Evolutionary conservation across 2,329 filamentous ascomycete species (phyloP).

Genomic region (Epichloe hybrida): DNA sequence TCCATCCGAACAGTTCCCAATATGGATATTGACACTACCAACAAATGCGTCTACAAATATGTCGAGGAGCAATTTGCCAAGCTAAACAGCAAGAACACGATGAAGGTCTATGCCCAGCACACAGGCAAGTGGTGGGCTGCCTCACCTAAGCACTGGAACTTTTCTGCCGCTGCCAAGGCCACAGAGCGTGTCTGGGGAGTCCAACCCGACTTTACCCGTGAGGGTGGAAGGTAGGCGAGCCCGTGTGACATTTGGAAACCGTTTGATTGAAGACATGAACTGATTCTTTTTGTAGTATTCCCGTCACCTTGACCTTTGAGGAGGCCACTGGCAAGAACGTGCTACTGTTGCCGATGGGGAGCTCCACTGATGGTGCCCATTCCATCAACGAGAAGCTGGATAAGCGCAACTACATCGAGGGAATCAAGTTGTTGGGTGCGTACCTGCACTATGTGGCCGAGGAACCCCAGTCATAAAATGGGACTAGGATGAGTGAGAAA

Average conservation of each 20-base stretch:
- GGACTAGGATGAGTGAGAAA: neutral
- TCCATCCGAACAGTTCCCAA: conserved; percentile 93
- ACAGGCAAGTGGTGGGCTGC: conserved; percentile 98
- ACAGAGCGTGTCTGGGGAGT: conserved; percentile 90
- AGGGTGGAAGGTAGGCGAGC: conserved; percentile 65
- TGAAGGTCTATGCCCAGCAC: conserved; percentile 73
- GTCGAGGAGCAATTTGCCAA: conserved; percentile 75
- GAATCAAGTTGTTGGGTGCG: conserved; percentile 85
- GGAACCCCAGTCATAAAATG: conserved; percentile 46
- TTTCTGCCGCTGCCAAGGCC: conserved; percentile 86
- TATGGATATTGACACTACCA: conserved; percentile 89
- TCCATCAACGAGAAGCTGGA: conserved; percentile 98
- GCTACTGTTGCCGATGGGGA: conserved; percentile 88
- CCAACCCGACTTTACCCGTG: conserved; percentile 85
- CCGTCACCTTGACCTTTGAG: conserved; percentile 93
- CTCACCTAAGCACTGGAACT: conserved; percentile 98
- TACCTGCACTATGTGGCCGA: conserved; percentile 94
- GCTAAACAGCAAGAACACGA: conserved; percentile 80
- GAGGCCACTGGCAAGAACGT: conserved; percentile 98
- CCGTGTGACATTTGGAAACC: too few species aligned
- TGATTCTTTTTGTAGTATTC: conserved; percentile 49
- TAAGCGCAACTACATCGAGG: conserved; percentile 94
- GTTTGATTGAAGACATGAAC: neutral
- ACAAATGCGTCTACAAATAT: conserved; percentile 70
- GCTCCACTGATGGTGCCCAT: conserved; percentile 90